Evolutionary conservation across 2,329 filamentous ascomycete species (phyloP).

Genomic region (Kalaharituber pfeilii): DNA sequence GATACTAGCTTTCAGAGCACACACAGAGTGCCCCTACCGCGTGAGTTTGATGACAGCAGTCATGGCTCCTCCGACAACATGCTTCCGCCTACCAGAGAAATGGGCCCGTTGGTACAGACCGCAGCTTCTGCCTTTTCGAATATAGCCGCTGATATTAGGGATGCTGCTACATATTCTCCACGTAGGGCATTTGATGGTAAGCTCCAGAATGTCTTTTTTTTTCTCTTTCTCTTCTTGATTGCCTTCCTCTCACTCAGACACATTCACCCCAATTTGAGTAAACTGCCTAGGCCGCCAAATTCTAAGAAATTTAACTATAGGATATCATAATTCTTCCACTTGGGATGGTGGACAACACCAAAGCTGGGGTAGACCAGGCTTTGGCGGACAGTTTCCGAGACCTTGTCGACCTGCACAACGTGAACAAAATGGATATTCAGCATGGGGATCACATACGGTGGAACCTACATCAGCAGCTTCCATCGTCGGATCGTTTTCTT

Average conservation of each 20-base stretch:
- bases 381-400: neutral
- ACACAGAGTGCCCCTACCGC: neutral
- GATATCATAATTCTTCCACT: too few species aligned
- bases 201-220: too few species aligned
- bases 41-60: neutral
- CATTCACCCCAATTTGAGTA: too few species aligned
- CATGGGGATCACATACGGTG: too few species aligned
- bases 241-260: too few species aligned
- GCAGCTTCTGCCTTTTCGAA: neutral
- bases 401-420: neutral
- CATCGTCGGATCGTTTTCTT: too few species aligned
- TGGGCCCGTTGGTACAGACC: neutral
- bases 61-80: neutral
- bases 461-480: too few species aligned
- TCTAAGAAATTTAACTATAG: too few species aligned
- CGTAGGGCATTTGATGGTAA: neutral
- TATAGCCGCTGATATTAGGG: neutral
- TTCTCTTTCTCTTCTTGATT: too few species aligned
- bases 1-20: neutral
- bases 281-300: too few species aligned
- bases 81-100: neutral
- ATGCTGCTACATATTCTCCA: neutral
- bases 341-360: neutral
- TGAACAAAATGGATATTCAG: neutral
- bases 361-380: neutral